Conservation (phyloP, 2,329 filamentous ascomycete genomes). For the Talaromyces rugulosus region DNA sequence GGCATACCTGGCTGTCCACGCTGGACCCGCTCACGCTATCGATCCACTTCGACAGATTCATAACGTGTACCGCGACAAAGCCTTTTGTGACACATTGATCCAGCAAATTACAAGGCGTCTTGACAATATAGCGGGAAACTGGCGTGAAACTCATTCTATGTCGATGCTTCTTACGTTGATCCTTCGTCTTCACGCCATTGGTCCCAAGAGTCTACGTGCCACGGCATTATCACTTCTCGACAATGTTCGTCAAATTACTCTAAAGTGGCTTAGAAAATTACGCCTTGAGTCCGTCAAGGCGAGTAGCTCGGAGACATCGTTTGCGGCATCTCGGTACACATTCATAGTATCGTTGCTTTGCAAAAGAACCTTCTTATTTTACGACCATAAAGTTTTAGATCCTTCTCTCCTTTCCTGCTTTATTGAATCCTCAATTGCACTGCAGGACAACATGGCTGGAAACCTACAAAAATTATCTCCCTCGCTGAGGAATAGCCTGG, state of each 20-base stretch:
- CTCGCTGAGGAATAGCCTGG: not conserved
- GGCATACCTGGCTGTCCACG: slow-evolving; percentile 50
- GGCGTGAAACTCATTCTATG: slow-evolving; percentile 58
- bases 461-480: not conserved
- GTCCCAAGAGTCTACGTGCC: slow-evolving; percentile 18
- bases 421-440: not conserved
- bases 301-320: slow-evolving; percentile 19
- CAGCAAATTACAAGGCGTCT: slow-evolving; percentile 47
- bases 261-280: not conserved
- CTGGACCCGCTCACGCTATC: slow-evolving; percentile 44
- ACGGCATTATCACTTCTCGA: not conserved
- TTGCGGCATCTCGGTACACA: slow-evolving; percentile 41
- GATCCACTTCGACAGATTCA: slow-evolving; percentile 47
- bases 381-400: not conserved
- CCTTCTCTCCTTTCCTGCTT: not conserved
- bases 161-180: slow-evolving; percentile 51
- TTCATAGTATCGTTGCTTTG: slow-evolving; percentile 53
- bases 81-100: slow-evolving; percentile 48
- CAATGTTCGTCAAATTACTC: not conserved
- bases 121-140: slow-evolving; percentile 48
- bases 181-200: slow-evolving; percentile 36
- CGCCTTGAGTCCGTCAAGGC: not conserved
- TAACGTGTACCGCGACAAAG: slow-evolving; percentile 42
- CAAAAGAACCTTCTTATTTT: not conserved
- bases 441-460: not conserved